Evolutionary conservation across 306 rosid genomes (phyloP).

Genomic region (Cicer bijugum): DNA sequence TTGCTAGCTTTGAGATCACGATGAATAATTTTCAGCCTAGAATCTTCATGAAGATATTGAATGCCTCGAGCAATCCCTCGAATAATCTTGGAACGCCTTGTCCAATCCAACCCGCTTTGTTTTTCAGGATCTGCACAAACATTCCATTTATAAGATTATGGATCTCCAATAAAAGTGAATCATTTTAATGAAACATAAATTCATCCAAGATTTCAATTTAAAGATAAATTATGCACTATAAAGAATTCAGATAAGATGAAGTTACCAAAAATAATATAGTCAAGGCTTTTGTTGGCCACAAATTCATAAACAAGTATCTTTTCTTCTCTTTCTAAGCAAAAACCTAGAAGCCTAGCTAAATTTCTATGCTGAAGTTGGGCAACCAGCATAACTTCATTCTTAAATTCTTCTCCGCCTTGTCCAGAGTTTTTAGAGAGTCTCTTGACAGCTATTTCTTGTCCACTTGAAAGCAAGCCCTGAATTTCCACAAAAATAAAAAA

Average conservation of each 20-base stretch:
- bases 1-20: slow-evolving; percentile 77
- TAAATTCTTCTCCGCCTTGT: slow-evolving; percentile 67
- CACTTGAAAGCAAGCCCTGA: slow-evolving; percentile 58
- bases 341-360: slow-evolving; percentile 63
- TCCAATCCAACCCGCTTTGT: slow-evolving; percentile 58
- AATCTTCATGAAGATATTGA: slow-evolving; percentile 69
- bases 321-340: slow-evolving; percentile 61
- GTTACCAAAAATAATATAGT: slow-evolving; percentile 59
- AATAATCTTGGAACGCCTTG: slow-evolving; percentile 55
- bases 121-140: slow-evolving; percentile 46
- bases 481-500: background rate
- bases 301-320: slow-evolving; percentile 67
- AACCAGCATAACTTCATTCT: slow-evolving; percentile 62
- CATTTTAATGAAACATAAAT: background rate
- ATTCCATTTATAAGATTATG: background rate
- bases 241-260: slow-evolving; percentile 13
- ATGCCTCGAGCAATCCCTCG: slow-evolving; percentile 64
- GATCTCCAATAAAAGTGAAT: background rate
- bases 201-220: background rate
- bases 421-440: slow-evolving; percentile 56
- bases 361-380: slow-evolving; percentile 70
- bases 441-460: slow-evolving; percentile 66
- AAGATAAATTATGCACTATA: background rate
- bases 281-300: slow-evolving; percentile 64
- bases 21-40: slow-evolving; percentile 62